phyloP scores from a whole-genome alignment of 106 monocot genomes.

The Hemerocallis citrina region DNA sequence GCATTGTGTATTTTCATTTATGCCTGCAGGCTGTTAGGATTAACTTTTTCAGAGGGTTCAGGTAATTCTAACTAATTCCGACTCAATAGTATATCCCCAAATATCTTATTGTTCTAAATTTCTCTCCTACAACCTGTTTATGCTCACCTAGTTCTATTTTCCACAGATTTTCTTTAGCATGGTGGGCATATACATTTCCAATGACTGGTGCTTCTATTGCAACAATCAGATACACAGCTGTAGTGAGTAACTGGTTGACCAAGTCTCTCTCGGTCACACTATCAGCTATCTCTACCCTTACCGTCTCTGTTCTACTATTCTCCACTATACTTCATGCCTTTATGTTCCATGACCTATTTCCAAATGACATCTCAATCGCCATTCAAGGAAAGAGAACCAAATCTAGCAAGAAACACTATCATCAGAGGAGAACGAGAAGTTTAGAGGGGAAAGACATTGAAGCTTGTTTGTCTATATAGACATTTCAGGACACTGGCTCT shows the following conservation, averaged over 20 bases:
- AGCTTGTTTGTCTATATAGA: background rate
- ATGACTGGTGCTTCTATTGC: constrained; percentile 55
- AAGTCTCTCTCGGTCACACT: constrained; percentile 28
- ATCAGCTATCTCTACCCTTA: constrained; percentile 55
- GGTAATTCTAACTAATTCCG: constrained; percentile 17
- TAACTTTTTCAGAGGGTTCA: constrained; percentile 86
- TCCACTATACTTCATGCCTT: constrained; percentile 69
- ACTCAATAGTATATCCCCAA: background rate
- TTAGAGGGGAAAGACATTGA: constrained; percentile 31
- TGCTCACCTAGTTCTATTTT: no score
- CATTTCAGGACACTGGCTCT: background rate
- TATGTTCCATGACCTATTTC: constrained; percentile 66
- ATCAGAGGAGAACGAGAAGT: constrained; percentile 14
- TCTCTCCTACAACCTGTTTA: no score
- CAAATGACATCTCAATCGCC: constrained; percentile 79
- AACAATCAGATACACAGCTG: constrained; percentile 47
- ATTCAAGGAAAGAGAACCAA: constrained; percentile 38
- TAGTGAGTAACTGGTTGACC: constrained; percentile 42
- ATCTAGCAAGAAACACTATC: constrained; percentile 29
- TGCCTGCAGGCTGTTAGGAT: constrained; percentile 66
- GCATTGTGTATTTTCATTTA: background rate
- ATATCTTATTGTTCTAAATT: no score
- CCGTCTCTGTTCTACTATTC: constrained; percentile 46
- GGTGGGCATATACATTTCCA: constrained; percentile 75
- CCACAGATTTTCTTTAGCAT: constrained; percentile 51